Conservation (phyloP, 169 alveolate genomes). For the Eimeria tenella region DNA sequence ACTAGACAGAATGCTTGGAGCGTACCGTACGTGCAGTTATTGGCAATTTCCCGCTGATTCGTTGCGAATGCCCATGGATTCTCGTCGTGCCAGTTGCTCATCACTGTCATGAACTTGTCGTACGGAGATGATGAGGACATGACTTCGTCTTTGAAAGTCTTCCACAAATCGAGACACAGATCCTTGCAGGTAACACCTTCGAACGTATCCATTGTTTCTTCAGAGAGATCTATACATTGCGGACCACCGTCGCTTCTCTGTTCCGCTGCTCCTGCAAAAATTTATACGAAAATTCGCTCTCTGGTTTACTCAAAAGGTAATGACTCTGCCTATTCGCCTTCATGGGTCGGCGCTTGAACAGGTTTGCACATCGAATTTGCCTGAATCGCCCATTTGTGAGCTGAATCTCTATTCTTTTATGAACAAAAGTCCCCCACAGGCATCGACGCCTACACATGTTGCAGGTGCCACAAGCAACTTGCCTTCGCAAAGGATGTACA, state of each 20-base stretch:
- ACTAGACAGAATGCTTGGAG: not conserved
- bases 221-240: conserved; percentile 34
- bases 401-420: not conserved
- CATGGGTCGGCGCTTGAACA: too few species aligned
- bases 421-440: not conserved
- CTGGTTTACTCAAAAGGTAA: too few species aligned
- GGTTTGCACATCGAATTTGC: too few species aligned
- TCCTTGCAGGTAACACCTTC: conserved; percentile 37
- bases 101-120: not conserved
- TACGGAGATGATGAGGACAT: conserved; percentile 31
- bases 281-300: not conserved
- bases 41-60: not conserved
- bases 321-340: too few species aligned
- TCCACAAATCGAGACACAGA: conserved; percentile 63
- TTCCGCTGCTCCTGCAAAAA: not conserved
- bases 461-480: conserved; percentile 1
- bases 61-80: conserved; percentile 30
- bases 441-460: not conserved
- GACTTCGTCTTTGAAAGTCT: not conserved
- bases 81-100: conserved; percentile 48
- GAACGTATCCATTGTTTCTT: not conserved
- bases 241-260: conserved; percentile 44
- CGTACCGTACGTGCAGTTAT: conserved; percentile 56
- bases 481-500: conserved; percentile 60
- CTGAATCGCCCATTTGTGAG: too few species aligned